Conservation (phyloP, 2,329 filamentous ascomycete genomes). For the Fusarium succisae region DNA sequence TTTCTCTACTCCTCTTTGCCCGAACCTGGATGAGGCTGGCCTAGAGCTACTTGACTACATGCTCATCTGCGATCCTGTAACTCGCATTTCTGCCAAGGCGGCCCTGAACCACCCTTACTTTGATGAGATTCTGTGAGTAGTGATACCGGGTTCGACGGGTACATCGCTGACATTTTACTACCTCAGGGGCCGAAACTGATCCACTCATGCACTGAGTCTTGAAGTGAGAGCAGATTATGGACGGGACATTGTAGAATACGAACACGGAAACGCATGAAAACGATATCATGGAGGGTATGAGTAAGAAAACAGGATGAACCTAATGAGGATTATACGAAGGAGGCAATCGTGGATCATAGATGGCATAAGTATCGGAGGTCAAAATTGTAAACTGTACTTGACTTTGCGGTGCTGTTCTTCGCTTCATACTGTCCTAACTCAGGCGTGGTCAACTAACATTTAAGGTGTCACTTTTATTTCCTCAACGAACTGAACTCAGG, state of each 20-base stretch:
- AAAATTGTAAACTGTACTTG: not conserved
- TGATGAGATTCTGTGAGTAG: conserved; percentile 45
- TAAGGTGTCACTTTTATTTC: rapidly evolving
- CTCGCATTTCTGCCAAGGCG: conserved; percentile 89
- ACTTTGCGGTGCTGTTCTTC: no score
- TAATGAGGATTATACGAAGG: not conserved
- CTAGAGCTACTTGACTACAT: conserved; percentile 74
- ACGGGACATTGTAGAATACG: not conserved
- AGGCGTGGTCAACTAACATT: not conserved
- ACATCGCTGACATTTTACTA: not conserved
- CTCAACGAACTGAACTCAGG: rapidly evolving
- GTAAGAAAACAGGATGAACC: not conserved
- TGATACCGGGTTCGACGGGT: rapidly evolving
- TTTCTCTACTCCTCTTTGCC: conserved; percentile 70
- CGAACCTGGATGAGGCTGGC: conserved; percentile 77
- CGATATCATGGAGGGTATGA: not conserved
- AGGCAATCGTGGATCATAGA: not conserved
- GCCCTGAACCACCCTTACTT: conserved; percentile 89
- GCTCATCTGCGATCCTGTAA: conserved; percentile 87
- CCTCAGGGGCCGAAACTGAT: conserved; percentile 1
- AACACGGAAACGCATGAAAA: not conserved
- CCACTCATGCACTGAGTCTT: not conserved
- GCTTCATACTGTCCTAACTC: rapidly evolving
- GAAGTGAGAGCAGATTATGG: not conserved
- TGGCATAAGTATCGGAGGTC: not conserved